Evolutionary conservation across 2,329 filamentous ascomycete species (phyloP).

Genomic region (Apiospora saccharicola): DNA sequence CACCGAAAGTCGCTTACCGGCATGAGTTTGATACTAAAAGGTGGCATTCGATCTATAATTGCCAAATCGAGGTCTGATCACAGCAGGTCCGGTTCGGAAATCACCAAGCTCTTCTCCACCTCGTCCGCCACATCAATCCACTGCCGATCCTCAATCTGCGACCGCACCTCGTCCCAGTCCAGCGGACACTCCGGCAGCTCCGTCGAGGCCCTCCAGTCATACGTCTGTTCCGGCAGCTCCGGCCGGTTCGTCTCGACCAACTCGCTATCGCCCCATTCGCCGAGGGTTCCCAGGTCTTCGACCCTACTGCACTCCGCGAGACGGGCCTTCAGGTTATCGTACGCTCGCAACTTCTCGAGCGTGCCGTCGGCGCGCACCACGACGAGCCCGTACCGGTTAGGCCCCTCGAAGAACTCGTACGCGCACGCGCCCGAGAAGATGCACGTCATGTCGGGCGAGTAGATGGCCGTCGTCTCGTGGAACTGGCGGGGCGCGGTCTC

Average conservation of each 20-base stretch:
- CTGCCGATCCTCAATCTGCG: constrained; percentile 31
- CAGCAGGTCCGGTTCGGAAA: too few species aligned
- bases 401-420: constrained; percentile 67
- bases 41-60: too few species aligned
- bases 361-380: not conserved
- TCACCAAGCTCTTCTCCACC: constrained; percentile 25
- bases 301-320: constrained; percentile 5
- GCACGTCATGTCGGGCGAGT: constrained; percentile 60
- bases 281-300: not conserved
- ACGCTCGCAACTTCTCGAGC: constrained; percentile 29
- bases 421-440: constrained; percentile 66
- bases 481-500: constrained; percentile 61
- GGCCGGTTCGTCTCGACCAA: constrained; percentile 20
- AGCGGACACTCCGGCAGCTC: constrained; percentile 30
- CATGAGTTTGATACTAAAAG: too few species aligned
- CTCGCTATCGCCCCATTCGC: not conserved
- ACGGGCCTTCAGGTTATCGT: constrained; percentile 26
- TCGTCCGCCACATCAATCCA: constrained; percentile 35
- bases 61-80: too few species aligned
- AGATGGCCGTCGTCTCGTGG: constrained; percentile 64
- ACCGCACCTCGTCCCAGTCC: constrained; percentile 31
- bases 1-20: too few species aligned
- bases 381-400: constrained; percentile 55
- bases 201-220: constrained; percentile 13
- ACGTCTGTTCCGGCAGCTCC: constrained; percentile 22